Conservation (phyloP, 805 yeast species). For the Kuraishia floccosa region DNA sequence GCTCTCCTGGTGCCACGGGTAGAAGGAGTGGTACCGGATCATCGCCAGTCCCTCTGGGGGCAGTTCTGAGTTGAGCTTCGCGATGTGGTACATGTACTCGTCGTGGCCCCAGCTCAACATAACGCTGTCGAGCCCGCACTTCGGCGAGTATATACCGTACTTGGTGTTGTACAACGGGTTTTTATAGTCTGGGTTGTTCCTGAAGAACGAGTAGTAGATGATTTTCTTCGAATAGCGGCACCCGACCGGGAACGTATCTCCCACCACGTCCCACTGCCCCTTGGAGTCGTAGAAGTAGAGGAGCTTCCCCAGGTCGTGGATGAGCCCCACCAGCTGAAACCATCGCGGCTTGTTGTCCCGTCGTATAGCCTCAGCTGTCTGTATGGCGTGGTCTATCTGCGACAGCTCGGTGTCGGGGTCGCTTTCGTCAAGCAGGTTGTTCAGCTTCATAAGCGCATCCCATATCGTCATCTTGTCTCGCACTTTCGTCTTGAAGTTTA, state of each 20-base stretch:
- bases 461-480: conserved; percentile 61
- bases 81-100: conserved; percentile 67
- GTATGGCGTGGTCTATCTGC: conserved; percentile 66
- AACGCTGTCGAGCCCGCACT: conserved; percentile 59
- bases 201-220: conserved; percentile 50
- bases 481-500: conserved; percentile 56
- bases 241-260: conserved; percentile 71
- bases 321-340: conserved; percentile 66
- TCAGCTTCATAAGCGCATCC: conserved; percentile 57
- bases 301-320: conserved; percentile 62
- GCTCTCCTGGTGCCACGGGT: conserved; percentile 67
- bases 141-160: conserved; percentile 51
- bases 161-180: conserved; percentile 59
- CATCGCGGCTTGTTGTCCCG: conserved; percentile 59
- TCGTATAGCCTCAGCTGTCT: conserved; percentile 67
- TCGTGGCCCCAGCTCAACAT: conserved; percentile 77
- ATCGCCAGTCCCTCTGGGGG: conserved; percentile 62
- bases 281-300: conserved; percentile 59
- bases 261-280: conserved; percentile 78
- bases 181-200: conserved; percentile 44
- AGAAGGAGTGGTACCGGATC: conserved; percentile 67
- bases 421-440: conserved; percentile 54
- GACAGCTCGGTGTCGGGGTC: conserved; percentile 71
- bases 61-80: conserved; percentile 49
- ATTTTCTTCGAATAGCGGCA: conserved; percentile 50